Evolutionary conservation across 176 grass and related monocot species (phyloP), one percentile per base, ranked within the genome.

Genomic region (Oryza longistaminata): DNA sequence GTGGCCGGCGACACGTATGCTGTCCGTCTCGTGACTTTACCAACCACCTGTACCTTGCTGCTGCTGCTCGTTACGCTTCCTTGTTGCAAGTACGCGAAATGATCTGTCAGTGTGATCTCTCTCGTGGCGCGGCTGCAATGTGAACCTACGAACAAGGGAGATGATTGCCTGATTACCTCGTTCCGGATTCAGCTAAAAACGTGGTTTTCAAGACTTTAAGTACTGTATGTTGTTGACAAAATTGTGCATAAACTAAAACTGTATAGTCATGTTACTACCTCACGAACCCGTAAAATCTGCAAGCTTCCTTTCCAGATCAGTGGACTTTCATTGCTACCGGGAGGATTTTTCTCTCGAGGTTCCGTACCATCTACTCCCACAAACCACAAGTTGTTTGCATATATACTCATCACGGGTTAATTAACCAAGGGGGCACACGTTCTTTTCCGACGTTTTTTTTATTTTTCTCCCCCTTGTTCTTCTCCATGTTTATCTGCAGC

Each of bases 281-380:
- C 53, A 58, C 53, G 21, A 58, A 58, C 53, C 53, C 53, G 19
- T 58, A 58, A 66, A 78, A 65, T 3, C 11, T 34, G 42, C 45
- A 24, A 11, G 14, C 2, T 6, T 58, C 0, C 9, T 4, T 4
- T 10, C 15, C n/a, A 19, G 14, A 9, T 24, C 58, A 24, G 58
- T 22, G 4, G 58, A 72, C 42, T 62, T 72, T 19, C 22, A 3
- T 60, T n/a, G 35, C n/a, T 4, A n/a, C 22, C 55, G 8, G n/a
- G 11, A 25, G 31, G 46, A n/a, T 58, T 13, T 80, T n/a, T 58
- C 21, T 49, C 11, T 7, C 6, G 1, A 77, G 2, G 49, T 29
- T 40, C 27, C 87, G 71, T 89, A 31, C 46, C 52, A 14, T 26
- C 2, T 11, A 76, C 86, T 77, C 78, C 78, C 70, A 69, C 39